phyloP scores from a whole-genome alignment of 2,329 filamentous ascomycete genomes.

The Ophiocordyceps polyrhachis-furcata region DNA sequence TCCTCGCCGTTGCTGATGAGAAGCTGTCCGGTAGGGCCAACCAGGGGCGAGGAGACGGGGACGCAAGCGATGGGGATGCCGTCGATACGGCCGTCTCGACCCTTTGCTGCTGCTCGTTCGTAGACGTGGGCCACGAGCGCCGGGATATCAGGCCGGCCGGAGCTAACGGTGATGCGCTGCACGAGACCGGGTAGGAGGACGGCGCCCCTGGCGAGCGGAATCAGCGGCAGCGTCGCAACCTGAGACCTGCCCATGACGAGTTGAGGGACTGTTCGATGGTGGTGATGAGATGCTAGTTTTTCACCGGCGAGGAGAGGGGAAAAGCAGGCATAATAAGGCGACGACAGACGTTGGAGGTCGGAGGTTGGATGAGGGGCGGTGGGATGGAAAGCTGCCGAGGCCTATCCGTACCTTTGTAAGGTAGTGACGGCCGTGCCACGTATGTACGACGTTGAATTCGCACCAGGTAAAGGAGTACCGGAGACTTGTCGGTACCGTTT shows the following conservation, averaged over 20 bases:
- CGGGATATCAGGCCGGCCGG: constrained; percentile 67
- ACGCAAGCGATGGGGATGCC: constrained; percentile 71
- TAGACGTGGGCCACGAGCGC: constrained; percentile 76
- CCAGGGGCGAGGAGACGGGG: constrained; percentile 57
- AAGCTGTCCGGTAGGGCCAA: constrained; percentile 57
- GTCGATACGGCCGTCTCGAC: constrained; percentile 43
- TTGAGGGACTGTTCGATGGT: not conserved
- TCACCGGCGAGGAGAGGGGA: not conserved
- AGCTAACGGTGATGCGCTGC: constrained; percentile 65
- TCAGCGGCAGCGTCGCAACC: constrained; percentile 45
- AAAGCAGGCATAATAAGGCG: not conserved
- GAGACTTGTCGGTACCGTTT: not conserved
- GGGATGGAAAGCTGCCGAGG: not conserved
- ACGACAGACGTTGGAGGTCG: not conserved
- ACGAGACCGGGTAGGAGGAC: constrained; percentile 76
- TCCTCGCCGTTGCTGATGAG: constrained; percentile 48
- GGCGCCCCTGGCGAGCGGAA: constrained; percentile 62
- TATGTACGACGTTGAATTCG: not conserved
- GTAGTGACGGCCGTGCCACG: not conserved
- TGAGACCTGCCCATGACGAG: constrained; percentile 20
- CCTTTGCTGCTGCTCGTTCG: constrained; percentile 51
- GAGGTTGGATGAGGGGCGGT: not conserved
- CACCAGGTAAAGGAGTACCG: not conserved
- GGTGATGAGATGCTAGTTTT: not conserved
- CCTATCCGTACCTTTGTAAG: too few species aligned